These are phyloP conservation scores for Russula foetens DNA, from an alignment of 768 basidiomycete species.

Conservation along the genomic window DNA sequence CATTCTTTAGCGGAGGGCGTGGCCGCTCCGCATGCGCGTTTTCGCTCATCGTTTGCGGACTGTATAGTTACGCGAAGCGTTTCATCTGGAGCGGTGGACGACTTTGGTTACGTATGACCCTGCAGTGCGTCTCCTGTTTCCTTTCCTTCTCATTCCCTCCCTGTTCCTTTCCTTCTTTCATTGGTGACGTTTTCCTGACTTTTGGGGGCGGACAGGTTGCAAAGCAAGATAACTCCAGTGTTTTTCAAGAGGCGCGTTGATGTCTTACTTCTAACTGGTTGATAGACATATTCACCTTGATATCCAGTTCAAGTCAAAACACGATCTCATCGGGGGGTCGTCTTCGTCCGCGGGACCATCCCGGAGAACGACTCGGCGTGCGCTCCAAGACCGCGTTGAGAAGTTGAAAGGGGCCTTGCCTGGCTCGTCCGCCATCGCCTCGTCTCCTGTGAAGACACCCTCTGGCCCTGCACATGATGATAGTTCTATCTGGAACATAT, in stretches of 20 bases:
- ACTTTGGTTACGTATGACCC: conserved; percentile 75
- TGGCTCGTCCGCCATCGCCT: conserved; percentile 22
- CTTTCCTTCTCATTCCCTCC: not conserved
- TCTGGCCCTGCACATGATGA: conserved; percentile 19
- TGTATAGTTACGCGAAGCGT: conserved; percentile 70
- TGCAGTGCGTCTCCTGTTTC: conserved; percentile 34
- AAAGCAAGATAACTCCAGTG: conserved; percentile 60
- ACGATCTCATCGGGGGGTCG: conserved; percentile 50
- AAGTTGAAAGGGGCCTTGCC: conserved; percentile 29
- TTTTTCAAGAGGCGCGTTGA: conserved; percentile 61
- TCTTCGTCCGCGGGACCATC: conserved; percentile 38
- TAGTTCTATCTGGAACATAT: conserved; percentile 28
- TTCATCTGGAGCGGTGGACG: conserved; percentile 80
- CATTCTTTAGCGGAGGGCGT: not conserved
- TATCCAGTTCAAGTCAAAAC: conserved; percentile 49
- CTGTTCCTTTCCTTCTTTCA: not conserved
- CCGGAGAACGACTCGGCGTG: conserved; percentile 49
- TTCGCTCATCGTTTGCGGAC: conserved; percentile 3
- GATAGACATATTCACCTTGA: not conserved
- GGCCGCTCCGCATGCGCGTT: not conserved
- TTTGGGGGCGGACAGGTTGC: conserved; percentile 39
- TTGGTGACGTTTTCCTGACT: not conserved
- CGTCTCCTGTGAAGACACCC: not conserved
- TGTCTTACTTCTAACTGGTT: not conserved
- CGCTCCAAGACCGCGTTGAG: conserved; percentile 46